These are phyloP conservation scores for Colletotrichum somersetense DNA, from an alignment of 2,329 filamentous ascomycete species.

Conservation along the genomic window DNA sequence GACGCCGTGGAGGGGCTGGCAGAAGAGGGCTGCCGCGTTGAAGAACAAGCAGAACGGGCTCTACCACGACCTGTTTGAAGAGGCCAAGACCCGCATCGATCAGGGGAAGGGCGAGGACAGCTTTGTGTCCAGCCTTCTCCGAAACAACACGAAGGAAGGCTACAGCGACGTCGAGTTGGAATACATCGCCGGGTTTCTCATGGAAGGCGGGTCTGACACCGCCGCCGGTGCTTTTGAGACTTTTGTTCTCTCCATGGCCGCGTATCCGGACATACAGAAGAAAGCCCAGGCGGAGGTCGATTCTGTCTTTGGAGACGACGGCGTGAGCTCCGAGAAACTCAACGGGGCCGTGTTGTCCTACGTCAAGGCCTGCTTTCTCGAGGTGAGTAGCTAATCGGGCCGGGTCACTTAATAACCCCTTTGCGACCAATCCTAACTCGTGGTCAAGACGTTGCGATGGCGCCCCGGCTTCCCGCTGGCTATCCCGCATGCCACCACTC, in stretches of 20 bases:
- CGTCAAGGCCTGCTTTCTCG: conserved; percentile 44
- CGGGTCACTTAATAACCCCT: accelerated
- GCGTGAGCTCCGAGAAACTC: conserved; percentile 50
- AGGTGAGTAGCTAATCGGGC: conserved; percentile 44
- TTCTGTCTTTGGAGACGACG: conserved; percentile 39
- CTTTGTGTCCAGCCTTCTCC: conserved; percentile 14
- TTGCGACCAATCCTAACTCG: neutral
- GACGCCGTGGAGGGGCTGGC: conserved; percentile 25
- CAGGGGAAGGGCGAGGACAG: conserved; percentile 16
- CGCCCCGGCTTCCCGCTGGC: conserved; percentile 51
- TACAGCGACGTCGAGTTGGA: conserved; percentile 43
- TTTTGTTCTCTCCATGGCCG: conserved; percentile 46
- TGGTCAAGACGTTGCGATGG: conserved; percentile 50
- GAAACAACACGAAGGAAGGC: conserved; percentile 32
- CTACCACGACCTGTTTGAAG: conserved; percentile 21
- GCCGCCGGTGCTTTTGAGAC: conserved; percentile 40
- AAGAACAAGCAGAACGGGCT: conserved; percentile 15
- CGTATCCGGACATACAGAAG: conserved; percentile 42
- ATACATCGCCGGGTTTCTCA: conserved; percentile 42
- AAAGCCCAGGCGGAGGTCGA: conserved; percentile 48
- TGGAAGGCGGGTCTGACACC: conserved; percentile 48
- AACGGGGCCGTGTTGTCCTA: conserved; percentile 41
- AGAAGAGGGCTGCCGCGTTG: conserved; percentile 7
- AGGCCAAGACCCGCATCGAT: neutral
- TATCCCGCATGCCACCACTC: conserved; percentile 61